phyloP scores from a whole-genome alignment of 352 stramenopile species.

The Globisporangium barbulae region DNA sequence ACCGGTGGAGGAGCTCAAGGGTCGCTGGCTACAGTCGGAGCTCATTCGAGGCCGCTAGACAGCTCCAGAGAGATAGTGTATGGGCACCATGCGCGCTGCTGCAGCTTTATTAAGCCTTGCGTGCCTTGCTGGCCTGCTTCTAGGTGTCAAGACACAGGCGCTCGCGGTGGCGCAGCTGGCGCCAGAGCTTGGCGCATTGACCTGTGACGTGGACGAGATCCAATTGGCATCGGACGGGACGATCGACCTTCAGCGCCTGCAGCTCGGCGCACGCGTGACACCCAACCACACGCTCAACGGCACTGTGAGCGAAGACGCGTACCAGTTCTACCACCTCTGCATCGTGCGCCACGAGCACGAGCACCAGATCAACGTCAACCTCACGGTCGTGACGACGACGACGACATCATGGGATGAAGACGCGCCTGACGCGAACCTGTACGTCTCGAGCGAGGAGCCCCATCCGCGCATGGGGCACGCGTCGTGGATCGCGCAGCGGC shows the following conservation, averaged over 20 bases:
- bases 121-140: background rate
- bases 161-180: background rate
- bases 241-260: constrained; percentile 42
- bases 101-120: background rate
- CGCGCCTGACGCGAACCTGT: constrained; percentile 52
- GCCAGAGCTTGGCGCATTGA: background rate
- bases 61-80: background rate
- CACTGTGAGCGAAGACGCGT: constrained; percentile 41
- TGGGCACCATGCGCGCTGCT: background rate
- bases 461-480: constrained; percentile 61
- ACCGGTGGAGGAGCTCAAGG: background rate
- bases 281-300: constrained; percentile 71
- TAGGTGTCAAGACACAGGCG: background rate
- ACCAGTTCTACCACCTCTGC: constrained; percentile 75
- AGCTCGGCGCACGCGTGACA: constrained; percentile 47
- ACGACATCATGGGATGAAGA: too few relatives aligned
- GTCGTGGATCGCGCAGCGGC: constrained; percentile 67
- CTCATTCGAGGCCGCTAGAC: background rate
- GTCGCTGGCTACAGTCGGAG: background rate
- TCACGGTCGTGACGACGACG: constrained; percentile 25
- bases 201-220: constrained; percentile 64
- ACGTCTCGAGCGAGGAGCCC: constrained; percentile 61
- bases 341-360: constrained; percentile 75
- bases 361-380: constrained; percentile 65
- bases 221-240: constrained; percentile 63